These are phyloP conservation scores for Hypoxylon sp. DNA, from an alignment of 2,329 filamentous ascomycete species.

Conservation along the genomic window DNA sequence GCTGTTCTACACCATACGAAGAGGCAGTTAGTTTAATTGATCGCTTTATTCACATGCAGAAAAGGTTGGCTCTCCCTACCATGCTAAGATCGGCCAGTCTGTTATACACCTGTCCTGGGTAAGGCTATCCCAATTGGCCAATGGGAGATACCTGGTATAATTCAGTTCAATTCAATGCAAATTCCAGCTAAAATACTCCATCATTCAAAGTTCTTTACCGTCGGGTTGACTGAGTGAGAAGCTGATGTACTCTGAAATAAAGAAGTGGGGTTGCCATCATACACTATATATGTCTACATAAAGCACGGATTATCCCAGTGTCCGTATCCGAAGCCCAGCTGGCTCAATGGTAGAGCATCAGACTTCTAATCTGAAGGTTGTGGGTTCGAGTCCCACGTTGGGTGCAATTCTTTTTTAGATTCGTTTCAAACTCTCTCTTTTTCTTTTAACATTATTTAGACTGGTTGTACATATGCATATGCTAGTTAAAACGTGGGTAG, in stretches of 20 bases:
- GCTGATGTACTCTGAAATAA: neutral
- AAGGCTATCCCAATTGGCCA: neutral
- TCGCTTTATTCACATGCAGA: neutral
- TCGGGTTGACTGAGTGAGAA: neutral
- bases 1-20: constrained; percentile 9
- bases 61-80: neutral
- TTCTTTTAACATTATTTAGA: neutral
- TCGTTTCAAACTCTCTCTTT: neutral
- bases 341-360: constrained; percentile 7
- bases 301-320: neutral
- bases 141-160: neutral
- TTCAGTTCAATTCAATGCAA: neutral
- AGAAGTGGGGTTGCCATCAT: neutral
- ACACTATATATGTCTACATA: neutral
- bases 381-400: constrained; percentile 6
- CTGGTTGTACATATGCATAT: no score
- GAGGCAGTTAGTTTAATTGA: neutral
- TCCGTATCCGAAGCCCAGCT: constrained; percentile 4
- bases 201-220: neutral
- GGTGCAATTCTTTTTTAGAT: neutral
- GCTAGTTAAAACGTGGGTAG: no score
- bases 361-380: constrained; percentile 7
- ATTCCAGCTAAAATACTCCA: neutral
- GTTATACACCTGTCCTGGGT: neutral
- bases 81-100: neutral